Evolutionary conservation across 2,329 filamentous ascomycete genomes (phyloP).

Genomic region (Drechmeria coniospora): DNA sequence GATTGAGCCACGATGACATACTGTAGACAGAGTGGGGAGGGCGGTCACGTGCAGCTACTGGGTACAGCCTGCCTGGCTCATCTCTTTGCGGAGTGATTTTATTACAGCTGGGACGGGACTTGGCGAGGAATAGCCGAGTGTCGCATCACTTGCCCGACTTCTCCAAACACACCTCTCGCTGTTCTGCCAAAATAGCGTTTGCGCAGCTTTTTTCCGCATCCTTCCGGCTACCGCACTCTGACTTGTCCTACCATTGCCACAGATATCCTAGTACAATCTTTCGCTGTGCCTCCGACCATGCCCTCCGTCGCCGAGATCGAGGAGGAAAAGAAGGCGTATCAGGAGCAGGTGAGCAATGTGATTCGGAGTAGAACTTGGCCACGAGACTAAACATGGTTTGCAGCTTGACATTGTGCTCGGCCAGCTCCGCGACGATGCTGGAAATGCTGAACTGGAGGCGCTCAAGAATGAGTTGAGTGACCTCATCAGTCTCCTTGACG

Average conservation of each 20-base stretch:
- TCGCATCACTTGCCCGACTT: no score
- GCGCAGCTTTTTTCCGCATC: no score
- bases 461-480: slow-evolving; percentile 70
- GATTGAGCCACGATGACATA: no score
- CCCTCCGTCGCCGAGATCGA: slow-evolving; percentile 26
- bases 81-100: no score
- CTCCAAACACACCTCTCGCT: background rate
- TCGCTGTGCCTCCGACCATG: slow-evolving; percentile 8
- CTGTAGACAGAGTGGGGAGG: no score
- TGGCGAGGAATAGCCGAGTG: no score
- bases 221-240: no score
- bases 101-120: no score
- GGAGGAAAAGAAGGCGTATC: slow-evolving; percentile 36
- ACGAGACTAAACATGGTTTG: slow-evolving; percentile 7
- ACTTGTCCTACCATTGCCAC: background rate
- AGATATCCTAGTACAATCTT: background rate
- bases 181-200: no score
- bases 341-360: slow-evolving; percentile 36
- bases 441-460: slow-evolving; percentile 60
- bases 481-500: slow-evolving; percentile 65
- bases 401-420: slow-evolving; percentile 65
- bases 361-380: no score
- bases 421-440: slow-evolving; percentile 65
- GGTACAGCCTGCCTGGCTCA: no score
- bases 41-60: no score